Base-by-base conservation (phyloP, 2,329 filamentous ascomycete species). In the Myriosclerotinia curreyana region DNA sequence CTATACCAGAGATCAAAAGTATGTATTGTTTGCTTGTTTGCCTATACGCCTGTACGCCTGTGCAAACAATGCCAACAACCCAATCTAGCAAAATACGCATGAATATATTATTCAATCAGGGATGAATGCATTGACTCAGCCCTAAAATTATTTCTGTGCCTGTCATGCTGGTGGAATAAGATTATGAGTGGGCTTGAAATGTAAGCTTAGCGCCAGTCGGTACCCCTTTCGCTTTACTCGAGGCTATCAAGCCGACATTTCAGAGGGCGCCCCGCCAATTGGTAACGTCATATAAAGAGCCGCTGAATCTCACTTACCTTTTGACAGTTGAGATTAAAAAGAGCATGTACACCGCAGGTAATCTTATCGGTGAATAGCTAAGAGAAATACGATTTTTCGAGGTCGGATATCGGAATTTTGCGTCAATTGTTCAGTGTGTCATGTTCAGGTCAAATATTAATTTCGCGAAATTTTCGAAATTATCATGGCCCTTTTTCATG, bases 321-420 rank as follows among this genome's bases (percentile, higher is more conserved):
- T 11, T 8, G 5, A 7, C 14, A 42, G 2, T 17, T 40, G 6
- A 20, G 15, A 55, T 42, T 12, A 25, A 28, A 25, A 42, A 31
- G 8, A n/a, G 9, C n/a, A 2, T 31, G 1, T 15, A 20, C n/a
- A 56, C 25, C 15, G 4, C 9, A 42, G 7, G 22, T 20, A n/a
- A 20, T 15, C 11, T 22, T 11, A 3, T 28, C 1, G n/a, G 36
- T 28, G 15, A 42, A 55, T 12, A n/a, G 1, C 25, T 12, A 42
- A 42, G 0, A 4, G 22, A 42, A 3, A n/a, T 3, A 0, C 2
- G n/a, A 9, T n/a, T 8, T 14, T 8, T 31, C 15, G 5, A 22
- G 8, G n/a, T 17, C n/a, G 2, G 1, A 9, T 22, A 22, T 31
- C 5, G 1, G 31, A 11, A 28, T n/a, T 31, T 20, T 6, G 22